These are phyloP conservation scores for Suillus alpinus DNA, from an alignment of 768 basidiomycete species.

Conservation along the genomic window DNA sequence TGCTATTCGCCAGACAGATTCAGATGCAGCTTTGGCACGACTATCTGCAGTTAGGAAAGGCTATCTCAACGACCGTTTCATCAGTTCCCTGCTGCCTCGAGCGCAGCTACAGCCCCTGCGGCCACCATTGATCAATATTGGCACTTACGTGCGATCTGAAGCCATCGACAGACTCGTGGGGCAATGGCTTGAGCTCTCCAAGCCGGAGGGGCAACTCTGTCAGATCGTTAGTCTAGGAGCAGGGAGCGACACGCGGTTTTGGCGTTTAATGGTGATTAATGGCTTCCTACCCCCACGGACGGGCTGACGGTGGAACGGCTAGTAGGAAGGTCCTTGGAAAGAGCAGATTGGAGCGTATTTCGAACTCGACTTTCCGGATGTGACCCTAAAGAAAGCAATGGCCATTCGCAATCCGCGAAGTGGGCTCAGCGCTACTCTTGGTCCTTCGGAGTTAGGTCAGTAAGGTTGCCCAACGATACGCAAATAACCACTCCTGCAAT, in stretches of 20 bases:
- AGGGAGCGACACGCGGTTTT: conserved; percentile 94
- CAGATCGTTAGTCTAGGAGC: conserved; percentile 96
- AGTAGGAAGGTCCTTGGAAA: conserved; percentile 55
- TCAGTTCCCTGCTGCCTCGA: conserved; percentile 63
- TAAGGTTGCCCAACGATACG: conserved; percentile 12
- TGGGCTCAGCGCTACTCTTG: conserved; percentile 27
- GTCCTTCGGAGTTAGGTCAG: conserved; percentile 12
- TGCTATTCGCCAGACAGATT: conserved; percentile 74
- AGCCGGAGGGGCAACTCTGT: conserved; percentile 43
- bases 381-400: conserved; percentile 82
- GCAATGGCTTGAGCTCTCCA: conserved; percentile 53
- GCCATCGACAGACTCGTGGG: conserved; percentile 78
- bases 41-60: conserved; percentile 78
- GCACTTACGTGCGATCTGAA: conserved; percentile 82
- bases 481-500: conserved; percentile 19
- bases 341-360: conserved; percentile 60
- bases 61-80: conserved; percentile 81
- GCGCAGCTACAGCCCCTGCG: conserved; percentile 56
- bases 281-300: conserved; percentile 7
- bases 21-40: conserved; percentile 80
- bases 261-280: conserved; percentile 71
- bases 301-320: conserved; percentile 3
- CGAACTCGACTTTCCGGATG: conserved; percentile 89
- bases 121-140: conserved; percentile 92
- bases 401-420: conserved; percentile 62